Evolutionary conservation across 208 protist species (phyloP).

Genomic region (Crithidia sp.): DNA sequence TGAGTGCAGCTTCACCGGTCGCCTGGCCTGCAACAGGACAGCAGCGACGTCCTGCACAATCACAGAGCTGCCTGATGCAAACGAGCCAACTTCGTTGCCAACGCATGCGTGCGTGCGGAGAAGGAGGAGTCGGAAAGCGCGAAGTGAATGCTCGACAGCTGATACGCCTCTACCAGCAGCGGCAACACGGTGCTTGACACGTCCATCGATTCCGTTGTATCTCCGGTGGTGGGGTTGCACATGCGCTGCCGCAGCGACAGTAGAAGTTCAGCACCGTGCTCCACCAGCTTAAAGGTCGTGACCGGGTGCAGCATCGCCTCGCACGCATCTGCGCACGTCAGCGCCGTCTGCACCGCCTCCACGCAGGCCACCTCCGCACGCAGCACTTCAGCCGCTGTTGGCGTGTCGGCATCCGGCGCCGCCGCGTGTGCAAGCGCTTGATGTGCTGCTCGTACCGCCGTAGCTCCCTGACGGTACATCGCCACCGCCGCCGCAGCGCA

Average conservation of each 20-base stretch:
- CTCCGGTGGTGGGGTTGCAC: conserved; percentile 25
- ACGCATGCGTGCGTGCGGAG: conserved; percentile 20
- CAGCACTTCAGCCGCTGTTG: neutral
- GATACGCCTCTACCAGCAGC: conserved; percentile 57
- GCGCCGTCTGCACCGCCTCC: conserved; percentile 48
- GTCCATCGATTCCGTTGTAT: conserved; percentile 19
- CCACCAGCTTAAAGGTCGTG: conserved; percentile 54
- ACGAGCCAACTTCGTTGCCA: conserved; percentile 59
- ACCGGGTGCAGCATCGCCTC: conserved; percentile 51
- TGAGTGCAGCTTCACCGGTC: too few species aligned
- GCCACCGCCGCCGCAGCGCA: conserved; percentile 58
- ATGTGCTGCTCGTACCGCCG: conserved; percentile 18
- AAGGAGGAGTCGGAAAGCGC: conserved; percentile 9
- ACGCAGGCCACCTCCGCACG: conserved; percentile 33
- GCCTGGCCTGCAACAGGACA: too few species aligned
- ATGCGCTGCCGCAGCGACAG: conserved; percentile 35
- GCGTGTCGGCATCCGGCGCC: neutral
- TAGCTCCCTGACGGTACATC: conserved; percentile 51
- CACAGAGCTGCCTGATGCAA: conserved; percentile 32
- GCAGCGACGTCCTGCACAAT: too few species aligned
- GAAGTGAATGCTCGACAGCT: conserved; percentile 42
- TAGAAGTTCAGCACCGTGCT: conserved; percentile 47
- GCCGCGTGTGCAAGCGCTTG: neutral
- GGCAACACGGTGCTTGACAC: conserved; percentile 44
- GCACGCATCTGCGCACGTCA: conserved; percentile 48